Base-by-base conservation (phyloP, 441 rosid genomes). In the Corymbia citriodora region DNA sequence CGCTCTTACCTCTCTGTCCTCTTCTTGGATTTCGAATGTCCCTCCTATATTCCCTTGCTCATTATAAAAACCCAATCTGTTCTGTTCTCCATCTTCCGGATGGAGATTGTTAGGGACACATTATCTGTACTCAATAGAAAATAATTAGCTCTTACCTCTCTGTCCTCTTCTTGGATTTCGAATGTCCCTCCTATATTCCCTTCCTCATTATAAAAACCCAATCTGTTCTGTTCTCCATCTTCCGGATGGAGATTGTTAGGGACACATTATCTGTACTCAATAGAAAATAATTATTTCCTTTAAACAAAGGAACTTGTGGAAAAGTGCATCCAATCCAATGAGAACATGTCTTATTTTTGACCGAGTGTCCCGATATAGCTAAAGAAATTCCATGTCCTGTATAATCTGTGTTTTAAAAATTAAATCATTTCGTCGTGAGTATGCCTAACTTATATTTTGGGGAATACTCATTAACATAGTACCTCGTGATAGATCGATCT, bases 21-120 rank as follows among this genome's bases (percentile, higher is more conserved):
- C 87, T 92, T 91, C 92, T 93, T 86, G 94, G 93, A 90, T 93
- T 94, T 94, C 92, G 94, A 92, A 92, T 92, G 88, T 91, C 90
- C 50, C 57, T 11, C 93, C 88, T 65, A 52, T 79, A 85, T 91
- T 90, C 91, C 52, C 68, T 88, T 74, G 6, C 89, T 59, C 87
- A 53, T 53, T 88, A 88, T 14, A 55, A 81, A 59, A 63, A 13
- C 31, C 31, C 52, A 23, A 40, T 23, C 85, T 79, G n/a, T 8
- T 45, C 52, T 45, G n/a, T 45, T 74, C 45, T 23, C n/a, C 85
- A 45, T 45, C n/a, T 23, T 79, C 3, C 15, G 29, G n/a, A 12
- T 79, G n/a, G 13, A 79, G 85, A 45, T 40, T 79, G 85, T 79
- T 9, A 53, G 88, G 61, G 52, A 17, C 88, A 53, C 16, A 29